phyloP scores from a whole-genome alignment of 345 rosid species.

The Gossypium sturtianum region DNA sequence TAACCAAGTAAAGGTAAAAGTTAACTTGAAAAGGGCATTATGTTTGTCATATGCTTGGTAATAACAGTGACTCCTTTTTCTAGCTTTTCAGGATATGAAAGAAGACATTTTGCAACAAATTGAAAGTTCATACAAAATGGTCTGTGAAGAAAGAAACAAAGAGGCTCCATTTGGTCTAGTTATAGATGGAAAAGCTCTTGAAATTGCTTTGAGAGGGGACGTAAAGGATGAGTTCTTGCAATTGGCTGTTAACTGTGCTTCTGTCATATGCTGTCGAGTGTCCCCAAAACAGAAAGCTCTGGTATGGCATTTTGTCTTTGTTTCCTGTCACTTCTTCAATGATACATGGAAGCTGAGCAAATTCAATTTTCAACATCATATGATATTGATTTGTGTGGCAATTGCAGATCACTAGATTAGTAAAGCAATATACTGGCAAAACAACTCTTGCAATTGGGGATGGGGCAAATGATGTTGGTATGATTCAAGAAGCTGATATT shows the following conservation, averaged over 20 bases:
- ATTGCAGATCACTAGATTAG: conserved; percentile 59
- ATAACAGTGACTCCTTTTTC: conserved; percentile 7
- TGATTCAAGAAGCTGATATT: conserved; percentile 95
- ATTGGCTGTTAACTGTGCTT: conserved; percentile 72
- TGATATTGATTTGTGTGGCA: not conserved
- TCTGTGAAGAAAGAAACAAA: conserved; percentile 37
- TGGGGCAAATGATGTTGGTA: conserved; percentile 84
- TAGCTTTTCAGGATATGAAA: conserved; percentile 43
- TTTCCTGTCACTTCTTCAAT: not conserved
- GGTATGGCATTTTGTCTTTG: conserved; percentile 25
- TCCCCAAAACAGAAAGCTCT: conserved; percentile 85
- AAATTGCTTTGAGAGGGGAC: conserved; percentile 47
- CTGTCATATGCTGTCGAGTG: conserved; percentile 82
- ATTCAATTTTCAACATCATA: not conserved
- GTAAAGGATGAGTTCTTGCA: conserved; percentile 58
- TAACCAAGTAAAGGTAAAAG: conserved; percentile 24
- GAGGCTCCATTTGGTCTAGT: conserved; percentile 60
- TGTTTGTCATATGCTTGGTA: conserved; percentile 2
- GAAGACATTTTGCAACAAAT: conserved; percentile 49
- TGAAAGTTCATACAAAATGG: conserved; percentile 36
- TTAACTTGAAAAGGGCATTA: conserved; percentile 8
- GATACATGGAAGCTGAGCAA: too few species aligned
- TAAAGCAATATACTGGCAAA: conserved; percentile 61
- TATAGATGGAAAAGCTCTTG: conserved; percentile 67
- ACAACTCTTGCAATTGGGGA: conserved; percentile 79